Percentiles rank a stretch among this genome's conserved stretches.
Conservation (phyloP, 148 eudicot genomes). For the Cornus controversa region DNA sequence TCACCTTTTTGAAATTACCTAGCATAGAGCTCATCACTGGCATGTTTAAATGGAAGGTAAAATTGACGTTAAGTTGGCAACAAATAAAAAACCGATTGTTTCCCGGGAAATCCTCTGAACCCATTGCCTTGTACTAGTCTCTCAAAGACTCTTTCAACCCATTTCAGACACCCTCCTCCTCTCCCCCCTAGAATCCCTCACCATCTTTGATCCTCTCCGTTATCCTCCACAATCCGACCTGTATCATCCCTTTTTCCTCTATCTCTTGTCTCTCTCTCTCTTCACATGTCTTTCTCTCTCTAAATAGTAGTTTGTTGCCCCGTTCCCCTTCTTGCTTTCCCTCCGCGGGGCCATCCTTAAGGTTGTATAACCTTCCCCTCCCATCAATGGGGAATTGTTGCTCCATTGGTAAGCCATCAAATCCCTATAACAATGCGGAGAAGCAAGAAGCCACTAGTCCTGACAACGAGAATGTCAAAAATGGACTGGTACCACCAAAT, state of each 20-base stretch:
- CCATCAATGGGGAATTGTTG: conserved; percentile 58
- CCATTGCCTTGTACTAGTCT: conserved; percentile 2
- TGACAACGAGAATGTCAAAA: too few species aligned
- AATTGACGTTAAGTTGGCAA: too few species aligned
- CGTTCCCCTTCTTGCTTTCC: background rate
- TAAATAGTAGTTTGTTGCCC: conserved; percentile 6
- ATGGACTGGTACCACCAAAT: too few species aligned
- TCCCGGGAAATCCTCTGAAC: conserved; percentile 48
- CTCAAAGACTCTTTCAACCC: conserved; percentile 2
- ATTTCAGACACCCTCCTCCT: background rate
- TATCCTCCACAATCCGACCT: conserved; percentile 13
- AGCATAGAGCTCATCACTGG: too few species aligned
- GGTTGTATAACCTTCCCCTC: background rate
- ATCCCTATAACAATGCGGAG: conserved; percentile 3
- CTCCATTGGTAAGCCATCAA: conserved; percentile 27
- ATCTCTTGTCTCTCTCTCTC: conserved; percentile 14
- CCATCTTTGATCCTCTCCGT: conserved; percentile 25
- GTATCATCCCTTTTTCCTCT: conserved; percentile 10
- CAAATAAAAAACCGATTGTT: conserved; percentile 25
- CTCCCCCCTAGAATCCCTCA: conserved; percentile 48
- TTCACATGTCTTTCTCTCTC: conserved; percentile 18
- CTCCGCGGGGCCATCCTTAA: background rate
- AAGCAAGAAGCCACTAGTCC: too few species aligned
- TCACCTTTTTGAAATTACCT: too few species aligned
- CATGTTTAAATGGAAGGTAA: too few species aligned